Percentiles rank a stretch among this genome's conserved stretches.
Evolutionary conservation across 345 rosid species (phyloP).

Genomic region (Euphorbia peplus): DNA sequence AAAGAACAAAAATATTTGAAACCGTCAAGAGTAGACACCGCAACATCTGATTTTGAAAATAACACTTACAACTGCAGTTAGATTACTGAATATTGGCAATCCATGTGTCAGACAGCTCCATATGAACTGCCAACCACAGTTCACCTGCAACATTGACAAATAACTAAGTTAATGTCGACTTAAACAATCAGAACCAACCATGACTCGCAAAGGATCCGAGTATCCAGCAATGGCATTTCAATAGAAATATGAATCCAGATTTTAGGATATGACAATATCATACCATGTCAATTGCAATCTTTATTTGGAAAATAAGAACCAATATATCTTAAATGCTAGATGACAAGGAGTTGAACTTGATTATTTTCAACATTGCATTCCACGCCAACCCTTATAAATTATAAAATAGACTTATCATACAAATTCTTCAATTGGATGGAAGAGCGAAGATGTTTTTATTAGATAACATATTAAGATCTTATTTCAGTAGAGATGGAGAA

Average conservation of each 20-base stretch:
- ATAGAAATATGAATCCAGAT: not conserved
- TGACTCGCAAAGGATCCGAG: slow-evolving; percentile 1
- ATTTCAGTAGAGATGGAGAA: not conserved
- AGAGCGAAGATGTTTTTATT: not conserved
- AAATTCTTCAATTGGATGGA: not conserved
- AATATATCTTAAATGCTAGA: not conserved
- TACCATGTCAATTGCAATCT: not conserved
- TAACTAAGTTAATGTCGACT: slow-evolving; percentile 3
- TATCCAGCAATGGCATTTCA: not conserved
- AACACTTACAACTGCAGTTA: slow-evolving; percentile 62
- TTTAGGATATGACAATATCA: not conserved
- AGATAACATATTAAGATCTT: not conserved
- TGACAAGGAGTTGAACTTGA: not conserved
- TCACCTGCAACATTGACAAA: slow-evolving; percentile 47
- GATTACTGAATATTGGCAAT: slow-evolving; percentile 70
- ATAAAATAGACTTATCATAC: not conserved
- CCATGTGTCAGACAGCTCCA: slow-evolving; percentile 78
- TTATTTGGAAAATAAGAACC: not conserved
- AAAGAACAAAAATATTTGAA: not conserved
- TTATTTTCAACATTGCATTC: not conserved
- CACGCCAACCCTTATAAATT: not conserved
- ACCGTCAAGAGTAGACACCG: not conserved
- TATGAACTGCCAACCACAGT: slow-evolving; percentile 66
- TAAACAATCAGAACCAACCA: slow-evolving; percentile 5
- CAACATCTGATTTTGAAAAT: slow-evolving; percentile 12